A percentile compares a stretch with the other conserved stretches of the same genome.
These are phyloP conservation scores for Macaranga tanarius DNA, from an alignment of 441 rosid species.

Conservation along the genomic window DNA sequence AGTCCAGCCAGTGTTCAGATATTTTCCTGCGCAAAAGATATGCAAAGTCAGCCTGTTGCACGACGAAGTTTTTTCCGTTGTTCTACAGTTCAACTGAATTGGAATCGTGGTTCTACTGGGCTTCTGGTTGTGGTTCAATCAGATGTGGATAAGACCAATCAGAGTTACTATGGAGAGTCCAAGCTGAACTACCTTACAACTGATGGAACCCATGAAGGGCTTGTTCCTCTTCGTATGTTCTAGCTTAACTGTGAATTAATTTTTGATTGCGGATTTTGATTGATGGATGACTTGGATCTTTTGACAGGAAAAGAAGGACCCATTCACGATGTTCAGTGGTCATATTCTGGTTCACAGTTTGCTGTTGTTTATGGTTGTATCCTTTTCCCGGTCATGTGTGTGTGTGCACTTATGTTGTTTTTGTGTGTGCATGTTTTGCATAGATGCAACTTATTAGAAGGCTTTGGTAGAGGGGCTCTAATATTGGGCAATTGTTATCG, in stretches of 20 bases:
- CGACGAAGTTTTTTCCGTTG: constrained; percentile 83
- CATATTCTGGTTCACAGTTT: constrained; percentile 78
- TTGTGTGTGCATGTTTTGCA: background rate
- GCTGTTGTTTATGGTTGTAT: constrained; percentile 98
- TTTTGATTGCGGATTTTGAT: constrained; percentile 29
- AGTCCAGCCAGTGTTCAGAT: constrained; percentile 92
- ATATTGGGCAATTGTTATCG: background rate
- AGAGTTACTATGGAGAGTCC: constrained; percentile 89
- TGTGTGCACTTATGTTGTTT: background rate
- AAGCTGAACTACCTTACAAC: constrained; percentile 84
- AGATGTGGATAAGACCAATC: constrained; percentile 93
- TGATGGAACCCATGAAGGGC: constrained; percentile 82
- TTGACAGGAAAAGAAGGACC: constrained; percentile 93
- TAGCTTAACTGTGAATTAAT: constrained; percentile 11
- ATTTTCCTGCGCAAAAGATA: constrained; percentile 60
- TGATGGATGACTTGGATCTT: constrained; percentile 18
- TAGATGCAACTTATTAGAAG: background rate
- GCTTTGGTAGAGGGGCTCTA: background rate
- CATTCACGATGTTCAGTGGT: constrained; percentile 95
- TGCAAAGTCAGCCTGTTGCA: constrained; percentile 73
- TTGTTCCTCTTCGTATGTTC: constrained; percentile 77
- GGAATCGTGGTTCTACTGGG: constrained; percentile 87
- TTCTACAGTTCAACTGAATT: constrained; percentile 73
- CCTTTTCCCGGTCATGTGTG: constrained; percentile 38
- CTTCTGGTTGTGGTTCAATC: constrained; percentile 76